Conservation (phyloP, 1,284 basidiomycete genomes). For the Vanrija pseudolonga region DNA sequence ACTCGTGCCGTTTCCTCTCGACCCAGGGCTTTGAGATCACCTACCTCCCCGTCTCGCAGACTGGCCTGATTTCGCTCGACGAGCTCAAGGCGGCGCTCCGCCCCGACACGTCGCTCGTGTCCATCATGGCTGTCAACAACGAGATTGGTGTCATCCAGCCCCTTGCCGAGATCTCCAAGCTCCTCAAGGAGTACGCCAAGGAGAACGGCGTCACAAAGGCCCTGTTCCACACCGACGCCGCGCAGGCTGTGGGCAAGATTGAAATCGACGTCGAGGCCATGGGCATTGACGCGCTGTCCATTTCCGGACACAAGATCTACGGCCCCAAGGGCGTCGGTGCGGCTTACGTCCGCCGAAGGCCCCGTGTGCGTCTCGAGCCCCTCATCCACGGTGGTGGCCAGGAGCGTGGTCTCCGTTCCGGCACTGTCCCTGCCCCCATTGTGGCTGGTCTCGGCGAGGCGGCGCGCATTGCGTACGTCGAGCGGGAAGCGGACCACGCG, state of each 20-base stretch:
- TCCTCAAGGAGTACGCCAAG: constrained; percentile 55
- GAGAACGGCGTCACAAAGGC: constrained; percentile 72
- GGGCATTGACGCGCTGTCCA: constrained; percentile 93
- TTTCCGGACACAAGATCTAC: constrained; percentile 97
- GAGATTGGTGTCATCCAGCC: constrained; percentile 99
- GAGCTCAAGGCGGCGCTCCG: constrained; percentile 77
- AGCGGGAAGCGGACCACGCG: constrained; percentile 87
- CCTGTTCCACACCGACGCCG: constrained; percentile 96
- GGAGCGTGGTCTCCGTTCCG: constrained; percentile 90
- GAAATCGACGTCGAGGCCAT: constrained; percentile 89
- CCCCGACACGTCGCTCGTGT: constrained; percentile 80
- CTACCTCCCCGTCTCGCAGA: constrained; percentile 86
- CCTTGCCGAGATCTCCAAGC: constrained; percentile 86
- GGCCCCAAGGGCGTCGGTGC: constrained; percentile 97
- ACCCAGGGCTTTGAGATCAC: constrained; percentile 98
- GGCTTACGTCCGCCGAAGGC: constrained; percentile 87
- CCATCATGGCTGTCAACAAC: constrained; percentile 99
- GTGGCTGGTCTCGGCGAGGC: constrained; percentile 95
- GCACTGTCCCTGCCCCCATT: constrained; percentile 85
- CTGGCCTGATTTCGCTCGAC: constrained; percentile 76
- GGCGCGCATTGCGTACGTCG: constrained; percentile 81
- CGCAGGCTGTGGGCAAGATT: constrained; percentile 92
- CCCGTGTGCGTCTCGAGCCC: constrained; percentile 90
- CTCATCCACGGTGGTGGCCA: constrained; percentile 96
- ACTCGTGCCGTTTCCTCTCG: constrained; percentile 90